Evolutionary conservation across 257 asterid genomes (phyloP), one percentile per base, ranked within the genome.

Genomic region (Primulina eburnea): DNA sequence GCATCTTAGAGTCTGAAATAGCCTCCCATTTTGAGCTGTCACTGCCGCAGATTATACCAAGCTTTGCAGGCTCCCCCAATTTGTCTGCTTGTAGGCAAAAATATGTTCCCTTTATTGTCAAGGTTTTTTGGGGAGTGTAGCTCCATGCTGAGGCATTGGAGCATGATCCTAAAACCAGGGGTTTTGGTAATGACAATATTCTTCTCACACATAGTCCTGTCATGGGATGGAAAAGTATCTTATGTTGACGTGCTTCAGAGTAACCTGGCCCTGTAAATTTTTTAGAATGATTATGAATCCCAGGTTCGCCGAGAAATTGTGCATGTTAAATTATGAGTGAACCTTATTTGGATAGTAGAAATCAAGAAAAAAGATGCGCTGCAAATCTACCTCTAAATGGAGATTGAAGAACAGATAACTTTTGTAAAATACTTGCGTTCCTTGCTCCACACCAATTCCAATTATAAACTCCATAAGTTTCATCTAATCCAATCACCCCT

Each of bases 1-100:
- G 99, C 97, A 90, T 93, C 80, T 81, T 89, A 12, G 99, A 93
- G 71, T 87, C 94, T 5, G 96, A 87, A 65, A 87, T 82, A 62
- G 82, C 77, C 69, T 87, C 92, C 96, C 96, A 89, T 82, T 80
- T 90, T 52, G 96, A 84, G 82, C 66, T 80, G 8, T 43, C 16
- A 11, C 26, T 74, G 9, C 66, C 77, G 85, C 99, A 90, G 12
- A 80, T 62, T 56, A 85, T 37, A 37, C 95, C 84, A 6, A 93
- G 90, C 79, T 84, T 90, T 82, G 89, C 95, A 53, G 92, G 95
- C 40, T 75, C 57, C 56, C 91, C 97, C 50, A 83, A 43, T 7
- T 68, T 55, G 28, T 73, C 84, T 77, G 96, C 91, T 75, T 89
- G 86, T 6, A 93, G 86, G 69, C 99, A 93, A 71, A 81, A 85